phyloP scores from a whole-genome alignment of 805 yeast genomes.

The Saturnispora kantuleensis region DNA sequence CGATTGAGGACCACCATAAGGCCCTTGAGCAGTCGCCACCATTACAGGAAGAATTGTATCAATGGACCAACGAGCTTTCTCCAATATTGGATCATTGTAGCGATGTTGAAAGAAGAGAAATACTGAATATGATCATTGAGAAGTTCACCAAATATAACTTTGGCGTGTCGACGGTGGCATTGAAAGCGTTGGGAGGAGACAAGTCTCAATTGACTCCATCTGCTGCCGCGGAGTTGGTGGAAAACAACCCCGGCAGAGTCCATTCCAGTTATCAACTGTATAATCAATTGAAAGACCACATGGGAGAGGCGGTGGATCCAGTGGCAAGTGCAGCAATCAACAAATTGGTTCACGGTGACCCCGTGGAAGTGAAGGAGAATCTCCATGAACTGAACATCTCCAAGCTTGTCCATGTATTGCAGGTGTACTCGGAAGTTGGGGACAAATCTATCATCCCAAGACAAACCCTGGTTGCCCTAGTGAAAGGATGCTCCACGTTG shows the following conservation, averaged over 20 bases:
- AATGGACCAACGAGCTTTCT: conserved; percentile 9
- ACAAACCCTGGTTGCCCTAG: conserved; percentile 8
- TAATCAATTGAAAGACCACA: conserved; percentile 8
- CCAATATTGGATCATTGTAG: conserved; percentile 9
- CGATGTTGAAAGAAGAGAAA: conserved; percentile 9
- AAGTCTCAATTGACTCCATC: conserved; percentile 7
- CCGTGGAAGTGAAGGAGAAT: conserved; percentile 17
- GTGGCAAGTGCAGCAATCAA: conserved; percentile 13
- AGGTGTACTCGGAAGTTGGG: conserved; percentile 10
- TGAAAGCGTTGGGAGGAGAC: conserved; percentile 6
- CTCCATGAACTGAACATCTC: conserved; percentile 11
- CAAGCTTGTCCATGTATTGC: conserved; percentile 11
- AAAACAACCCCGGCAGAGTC: conserved; percentile 30
- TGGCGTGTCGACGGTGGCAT: conserved; percentile 18
- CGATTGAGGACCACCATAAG: conserved; percentile 11
- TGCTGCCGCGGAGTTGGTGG: conserved; percentile 21
- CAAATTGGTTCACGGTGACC: conserved; percentile 19
- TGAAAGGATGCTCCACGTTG: conserved; percentile 15
- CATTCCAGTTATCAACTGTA: conserved; percentile 26
- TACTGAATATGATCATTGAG: conserved; percentile 19
- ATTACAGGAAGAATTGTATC: conserved; percentile 12
- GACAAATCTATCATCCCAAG: conserved; percentile 13
- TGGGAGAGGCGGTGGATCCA: conserved; percentile 3
- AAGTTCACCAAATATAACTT: conserved; percentile 21
- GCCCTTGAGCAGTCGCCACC: neutral